Conservation (phyloP, 345 rosid species). For the Eucalyptus paniculata region DNA sequence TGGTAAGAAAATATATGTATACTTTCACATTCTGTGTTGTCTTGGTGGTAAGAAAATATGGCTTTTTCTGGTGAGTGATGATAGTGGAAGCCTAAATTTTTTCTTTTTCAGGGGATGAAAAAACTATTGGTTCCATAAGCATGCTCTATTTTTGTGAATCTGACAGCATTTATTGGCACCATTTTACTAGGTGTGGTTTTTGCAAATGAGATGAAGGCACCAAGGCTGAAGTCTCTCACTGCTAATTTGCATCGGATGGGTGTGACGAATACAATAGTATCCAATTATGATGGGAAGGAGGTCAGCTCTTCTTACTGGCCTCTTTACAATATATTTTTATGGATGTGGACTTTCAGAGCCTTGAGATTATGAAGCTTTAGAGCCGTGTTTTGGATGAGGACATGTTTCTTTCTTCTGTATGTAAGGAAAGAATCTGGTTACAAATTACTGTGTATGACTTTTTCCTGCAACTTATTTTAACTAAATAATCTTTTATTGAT, state of each 20-base stretch:
- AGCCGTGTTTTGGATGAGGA: background rate
- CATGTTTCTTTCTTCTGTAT: background rate
- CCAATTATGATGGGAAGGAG: constrained; percentile 96
- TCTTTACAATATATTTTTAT: background rate
- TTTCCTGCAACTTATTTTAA: background rate
- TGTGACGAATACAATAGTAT: constrained; percentile 80
- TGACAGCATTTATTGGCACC: background rate
- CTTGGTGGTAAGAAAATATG: background rate
- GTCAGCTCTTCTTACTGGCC: constrained; percentile 21
- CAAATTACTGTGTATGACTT: background rate
- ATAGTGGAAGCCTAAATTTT: background rate
- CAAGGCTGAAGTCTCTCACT: constrained; percentile 78
- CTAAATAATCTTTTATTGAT: background rate
- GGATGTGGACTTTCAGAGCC: background rate
- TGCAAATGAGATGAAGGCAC: constrained; percentile 85
- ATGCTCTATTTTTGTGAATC: background rate
- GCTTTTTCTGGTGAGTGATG: background rate
- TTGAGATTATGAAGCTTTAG: background rate
- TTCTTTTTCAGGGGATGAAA: background rate
- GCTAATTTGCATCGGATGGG: constrained; percentile 96
- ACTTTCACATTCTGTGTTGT: background rate
- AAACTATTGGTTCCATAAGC: background rate
- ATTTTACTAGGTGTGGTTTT: constrained; percentile 51
- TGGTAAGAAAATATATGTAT: background rate
- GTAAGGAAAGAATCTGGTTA: background rate